Base-by-base conservation (phyloP, 257 asterid genomes). In the Gentiana macrophylla region DNA sequence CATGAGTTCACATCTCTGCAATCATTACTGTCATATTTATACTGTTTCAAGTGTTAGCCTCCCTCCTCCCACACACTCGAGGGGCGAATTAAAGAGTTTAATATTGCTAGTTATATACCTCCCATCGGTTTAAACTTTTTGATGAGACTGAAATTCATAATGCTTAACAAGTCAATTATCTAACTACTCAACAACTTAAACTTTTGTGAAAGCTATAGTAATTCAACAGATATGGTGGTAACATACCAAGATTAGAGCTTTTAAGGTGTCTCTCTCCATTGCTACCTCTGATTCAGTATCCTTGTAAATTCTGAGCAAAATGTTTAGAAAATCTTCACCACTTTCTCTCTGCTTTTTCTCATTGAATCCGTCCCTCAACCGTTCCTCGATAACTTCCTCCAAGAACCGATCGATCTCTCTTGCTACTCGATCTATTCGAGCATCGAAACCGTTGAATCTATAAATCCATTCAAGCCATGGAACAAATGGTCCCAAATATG, bases 381-480 rank as follows among this genome's bases (percentile, higher is more conserved):
- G 78, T 12, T 77, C 80, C 48, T 60, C 52, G 9, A 82, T 8
- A 35, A 76, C 73, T 0, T 49, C 45, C 35, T 66, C 79, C 44
- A 82, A 24, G 49, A 83, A 73, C 2, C 59, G 78, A 55, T 83
- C 80, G 4, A 67, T 32, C 45, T 15, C 47, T 15, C 59, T 71
- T 2, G 72, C 77, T 5, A 64, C 65, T 50, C 10, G 75, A 8
- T 67, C 77, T 24, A 70, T 68, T 47, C 38, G 67, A 0, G 55
- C 44, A 61, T 69, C 62, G 34, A 76, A 65, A 6, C 84, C 84
- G 55, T 15, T 67, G 3, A 80, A 5, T 0, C 32, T 12, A 47
- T 67, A 41, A n/a, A 76, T 45, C 78, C 79, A 80, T 12, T 46
- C 45, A 58, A 80, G 70, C 74, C 78, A 75, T 1, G 85, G 81